Evolutionary conservation across 2,329 filamentous ascomycete species (phyloP).

Genomic region (Orbilia quercus): DNA sequence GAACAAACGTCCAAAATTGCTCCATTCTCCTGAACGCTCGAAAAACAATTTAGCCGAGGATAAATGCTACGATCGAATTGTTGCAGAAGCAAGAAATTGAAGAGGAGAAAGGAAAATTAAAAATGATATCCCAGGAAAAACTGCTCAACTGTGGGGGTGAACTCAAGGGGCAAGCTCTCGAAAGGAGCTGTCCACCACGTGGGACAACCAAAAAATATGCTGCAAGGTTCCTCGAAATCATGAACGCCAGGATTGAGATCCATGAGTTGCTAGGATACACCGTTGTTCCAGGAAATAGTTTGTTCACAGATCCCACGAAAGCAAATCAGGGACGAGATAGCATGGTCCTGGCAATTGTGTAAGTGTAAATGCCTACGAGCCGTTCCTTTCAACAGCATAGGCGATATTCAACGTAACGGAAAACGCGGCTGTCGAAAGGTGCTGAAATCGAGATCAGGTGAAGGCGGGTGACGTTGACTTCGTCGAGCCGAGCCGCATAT

Average conservation of each 20-base stretch:
- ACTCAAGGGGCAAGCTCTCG: constrained; percentile 28
- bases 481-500: constrained; percentile 49
- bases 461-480: constrained; percentile 45
- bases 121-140: constrained; percentile 50
- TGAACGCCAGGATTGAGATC: constrained; percentile 24
- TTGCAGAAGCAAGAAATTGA: constrained; percentile 44
- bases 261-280: constrained; percentile 20
- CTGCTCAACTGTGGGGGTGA: constrained; percentile 50
- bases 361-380: background rate
- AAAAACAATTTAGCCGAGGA: constrained; percentile 51
- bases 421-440: constrained; percentile 39
- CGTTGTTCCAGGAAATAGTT: constrained; percentile 31
- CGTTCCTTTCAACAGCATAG: background rate
- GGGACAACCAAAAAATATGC: constrained; percentile 39
- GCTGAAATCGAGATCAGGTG: constrained; percentile 35
- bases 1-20: constrained; percentile 17
- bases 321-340: constrained; percentile 11
- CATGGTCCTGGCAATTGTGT: constrained; percentile 20
- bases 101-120: constrained; percentile 36
- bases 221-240: constrained; percentile 27
- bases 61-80: constrained; percentile 35
- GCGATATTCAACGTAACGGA: constrained; percentile 20
- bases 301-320: constrained; percentile 13
- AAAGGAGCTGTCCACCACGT: constrained; percentile 48
- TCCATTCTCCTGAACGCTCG: background rate